Base-by-base conservation (phyloP, 441 rosid genomes). In the Capsella rubella region DNA sequence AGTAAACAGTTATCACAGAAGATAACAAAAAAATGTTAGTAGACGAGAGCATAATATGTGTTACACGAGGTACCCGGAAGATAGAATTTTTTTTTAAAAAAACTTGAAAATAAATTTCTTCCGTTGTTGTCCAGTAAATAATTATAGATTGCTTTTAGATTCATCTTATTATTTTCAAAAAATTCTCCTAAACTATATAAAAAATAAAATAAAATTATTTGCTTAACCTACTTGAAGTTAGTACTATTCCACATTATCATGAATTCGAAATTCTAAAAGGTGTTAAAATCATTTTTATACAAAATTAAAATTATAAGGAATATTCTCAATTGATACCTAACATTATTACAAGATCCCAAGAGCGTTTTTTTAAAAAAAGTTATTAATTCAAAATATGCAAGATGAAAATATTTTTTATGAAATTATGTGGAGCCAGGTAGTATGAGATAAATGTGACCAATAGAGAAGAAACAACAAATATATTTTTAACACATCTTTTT, bases 361-460 rank as follows among this genome's bases (percentile, higher is more conserved):
- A 67, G 29, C 37, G 11, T 52, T 37, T 16, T 16, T n/a, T 0
- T 8, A 8, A 2, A 34, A 34, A 1, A 8, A 0, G 12, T 10
- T 9, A 3, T 3, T 9, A 4, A 21, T 50, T 1, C 8, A 31
- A 55, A 31, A 49, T 49, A 4, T 18, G 5, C 12, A 49, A 54
- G 56, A 16, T 4, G 12, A 35, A 58, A 58, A 58, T 0, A 47
- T 25, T 25, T 25, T n/a, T 7, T 6, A 21, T 18, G 29, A 37
- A 58, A 37, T 5, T 49, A 8, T 15, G 12, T 16, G 50, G 37
- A 59, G 55, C 14, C 71, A 46, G 31, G 45, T 43, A 68, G 45
- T 13, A 35, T 10, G 25, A 37, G 49, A 13, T 7, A 70, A 4
- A 49, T 4, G 6, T 60, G 32, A 71, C 60, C 42, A 34, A 1